phyloP scores from a whole-genome alignment of 148 eudicot species.

The Gaultheria prostrata region DNA sequence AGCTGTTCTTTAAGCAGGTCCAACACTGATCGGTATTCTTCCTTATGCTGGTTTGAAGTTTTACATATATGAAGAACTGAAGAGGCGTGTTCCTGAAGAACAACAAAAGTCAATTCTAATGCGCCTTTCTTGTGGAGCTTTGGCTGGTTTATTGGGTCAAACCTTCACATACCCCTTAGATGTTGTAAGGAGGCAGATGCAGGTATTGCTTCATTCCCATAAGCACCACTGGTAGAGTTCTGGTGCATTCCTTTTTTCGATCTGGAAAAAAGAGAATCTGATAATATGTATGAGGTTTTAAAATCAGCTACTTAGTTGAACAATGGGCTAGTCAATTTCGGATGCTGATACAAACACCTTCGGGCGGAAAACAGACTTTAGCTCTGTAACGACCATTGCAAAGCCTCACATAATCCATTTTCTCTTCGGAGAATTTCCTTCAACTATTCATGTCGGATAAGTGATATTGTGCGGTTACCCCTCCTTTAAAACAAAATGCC shows the following conservation, averaged over 20 bases:
- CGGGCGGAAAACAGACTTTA: too few relatives aligned
- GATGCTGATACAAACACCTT: too few relatives aligned
- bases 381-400: too few relatives aligned
- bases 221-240: neutral
- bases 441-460: too few relatives aligned
- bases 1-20: constrained; percentile 44
- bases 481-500: too few relatives aligned
- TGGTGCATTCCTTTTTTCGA: neutral
- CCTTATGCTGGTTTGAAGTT: constrained; percentile 99
- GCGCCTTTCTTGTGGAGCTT: constrained; percentile 95
- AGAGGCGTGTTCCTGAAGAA: constrained; percentile 91
- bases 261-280: too few relatives aligned
- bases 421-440: too few relatives aligned
- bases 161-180: constrained; percentile 95
- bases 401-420: too few relatives aligned
- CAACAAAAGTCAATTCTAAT: constrained; percentile 72
- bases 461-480: too few relatives aligned
- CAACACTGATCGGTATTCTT: constrained; percentile 91
- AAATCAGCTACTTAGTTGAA: too few relatives aligned
- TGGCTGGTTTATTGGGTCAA: constrained; percentile 96
- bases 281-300: too few relatives aligned
- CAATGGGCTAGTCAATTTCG: too few relatives aligned
- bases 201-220: constrained; percentile 40
- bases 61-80: constrained; percentile 93
- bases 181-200: constrained; percentile 98